Base-by-base conservation (phyloP, 2,329 filamentous ascomycete species). In the Colletotrichum magnum region DNA sequence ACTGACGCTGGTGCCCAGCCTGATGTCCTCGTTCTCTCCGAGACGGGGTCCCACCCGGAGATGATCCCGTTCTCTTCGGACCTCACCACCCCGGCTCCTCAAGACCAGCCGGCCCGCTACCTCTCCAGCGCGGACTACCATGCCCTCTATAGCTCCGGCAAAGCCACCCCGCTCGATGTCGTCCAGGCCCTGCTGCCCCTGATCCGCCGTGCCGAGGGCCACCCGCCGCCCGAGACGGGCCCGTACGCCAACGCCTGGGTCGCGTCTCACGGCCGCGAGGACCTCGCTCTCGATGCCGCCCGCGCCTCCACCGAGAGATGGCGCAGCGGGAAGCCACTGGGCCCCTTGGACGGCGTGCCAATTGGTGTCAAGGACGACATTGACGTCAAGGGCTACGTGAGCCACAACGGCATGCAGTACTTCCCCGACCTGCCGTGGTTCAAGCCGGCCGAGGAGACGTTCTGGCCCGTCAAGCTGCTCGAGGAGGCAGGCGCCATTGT, bases 281-380 rank as follows among this genome's bases (percentile, higher is more conserved):
- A 93, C 24, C 79, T 88, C 18, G 88, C 93, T 1, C 84, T 90
- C 5, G 86, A 87, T 43, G 91, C 93, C 1, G 94, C 94, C 0
- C 86, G 86, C 73, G 92, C 88, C 7, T 96, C 94, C 1, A 92
- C 94, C 0, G 84, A 88, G 76, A 86, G 94, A 53, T 97, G 92
- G 79, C 88, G 89, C 67, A 82, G 86, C 16, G 92, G 93, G 0
- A 86, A 86, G 70, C 86, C 90, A 0, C 79, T 94, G 16, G 86
- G 93, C 13, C 82, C 93, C 5, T 82, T 97, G 7, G 94, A 97
- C 75, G 94, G 94, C 13, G 89, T 97, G 1, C 94, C 94, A 0
- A 88, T 97, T 57, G 92, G 91, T 0, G 88, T 96, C 74, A 97
- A 97, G 81, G 94, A 97, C 76, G 94, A 97, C 75, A 86, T 91